These are phyloP conservation scores for Mercurialis annua DNA, from an alignment of 345 rosid species.

Conservation along the genomic window DNA sequence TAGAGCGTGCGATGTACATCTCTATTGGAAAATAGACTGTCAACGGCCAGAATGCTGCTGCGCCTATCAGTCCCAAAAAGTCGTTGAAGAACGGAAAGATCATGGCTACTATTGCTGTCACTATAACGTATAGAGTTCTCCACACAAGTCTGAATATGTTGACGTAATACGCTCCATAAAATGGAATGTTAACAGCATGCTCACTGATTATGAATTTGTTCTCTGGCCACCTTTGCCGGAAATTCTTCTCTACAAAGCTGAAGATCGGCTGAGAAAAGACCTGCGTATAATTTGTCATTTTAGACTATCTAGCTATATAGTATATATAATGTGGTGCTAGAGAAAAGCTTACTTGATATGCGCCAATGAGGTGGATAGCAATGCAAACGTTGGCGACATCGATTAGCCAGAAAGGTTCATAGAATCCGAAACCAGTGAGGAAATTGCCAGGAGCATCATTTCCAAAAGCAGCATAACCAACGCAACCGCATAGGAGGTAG, in stretches of 20 bases:
- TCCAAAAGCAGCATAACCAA: conserved; percentile 90
- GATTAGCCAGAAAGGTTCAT: conserved; percentile 77
- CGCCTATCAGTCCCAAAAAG: conserved; percentile 75
- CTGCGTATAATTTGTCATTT: conserved; percentile 26
- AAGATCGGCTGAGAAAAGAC: conserved; percentile 74
- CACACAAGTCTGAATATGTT: conserved; percentile 66
- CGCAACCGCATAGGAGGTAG: conserved; percentile 66
- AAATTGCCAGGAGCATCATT: conserved; percentile 81
- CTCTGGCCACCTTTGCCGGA: conserved; percentile 53
- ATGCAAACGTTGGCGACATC: conserved; percentile 86
- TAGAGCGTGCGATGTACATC: conserved; percentile 66
- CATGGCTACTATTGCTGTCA: conserved; percentile 70
- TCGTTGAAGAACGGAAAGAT: conserved; percentile 87
- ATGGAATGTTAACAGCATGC: conserved; percentile 37
- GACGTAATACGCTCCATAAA: conserved; percentile 38
- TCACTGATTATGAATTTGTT: conserved; percentile 56
- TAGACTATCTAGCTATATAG: background rate
- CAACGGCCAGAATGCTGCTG: conserved; percentile 75
- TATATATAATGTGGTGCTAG: background rate
- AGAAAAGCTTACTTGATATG: conserved; percentile 69
- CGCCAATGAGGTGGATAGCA: conserved; percentile 73
- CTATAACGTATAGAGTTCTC: conserved; percentile 64
- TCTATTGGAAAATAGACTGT: conserved; percentile 83
- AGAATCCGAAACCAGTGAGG: conserved; percentile 86
- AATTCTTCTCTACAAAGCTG: conserved; percentile 50